A percentile compares a stretch with the other conserved stretches of the same genome.
Conservation (phyloP, 305 asterid species). For the Fraxinus paxiana region DNA sequence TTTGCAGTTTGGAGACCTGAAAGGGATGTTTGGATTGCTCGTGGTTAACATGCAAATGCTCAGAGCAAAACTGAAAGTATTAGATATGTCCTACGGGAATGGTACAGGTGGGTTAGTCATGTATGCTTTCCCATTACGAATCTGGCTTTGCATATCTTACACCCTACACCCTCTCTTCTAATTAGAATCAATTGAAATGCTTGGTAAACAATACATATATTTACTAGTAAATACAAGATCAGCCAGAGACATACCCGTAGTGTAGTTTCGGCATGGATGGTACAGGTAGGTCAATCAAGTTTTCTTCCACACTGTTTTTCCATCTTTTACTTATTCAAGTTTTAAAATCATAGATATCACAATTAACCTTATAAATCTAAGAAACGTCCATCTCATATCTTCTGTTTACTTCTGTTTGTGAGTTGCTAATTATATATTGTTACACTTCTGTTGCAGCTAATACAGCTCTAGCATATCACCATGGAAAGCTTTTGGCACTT, state of each 20-base stretch:
- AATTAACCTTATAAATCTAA: neutral
- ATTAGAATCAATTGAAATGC: conserved; percentile 3
- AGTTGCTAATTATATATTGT: conserved; percentile 22
- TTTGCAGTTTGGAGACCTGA: conserved; percentile 72
- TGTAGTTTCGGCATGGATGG: neutral
- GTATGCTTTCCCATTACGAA: conserved; percentile 13
- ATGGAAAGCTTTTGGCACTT: conserved; percentile 89
- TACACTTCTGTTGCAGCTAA: conserved; percentile 59
- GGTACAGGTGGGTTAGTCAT: conserved; percentile 55
- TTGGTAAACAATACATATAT: neutral
- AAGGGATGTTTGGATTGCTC: conserved; percentile 66
- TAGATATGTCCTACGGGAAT: conserved; percentile 54
- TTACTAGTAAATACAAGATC: neutral
- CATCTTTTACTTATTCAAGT: neutral
- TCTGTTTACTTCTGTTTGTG: conserved; percentile 14
- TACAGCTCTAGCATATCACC: conserved; percentile 86
- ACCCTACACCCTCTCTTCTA: neutral
- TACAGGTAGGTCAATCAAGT: conserved; percentile 5
- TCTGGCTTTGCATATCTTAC: neutral
- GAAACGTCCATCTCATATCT: neutral
- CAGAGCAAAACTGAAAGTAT: conserved; percentile 56
- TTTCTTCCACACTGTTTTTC: neutral
- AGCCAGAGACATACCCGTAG: conserved; percentile 7
- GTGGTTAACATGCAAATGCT: conserved; percentile 51
- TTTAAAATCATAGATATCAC: neutral